Evolutionary conservation across 768 basidiomycete genomes (phyloP).

Genomic region (Lactarius hengduanensis): DNA sequence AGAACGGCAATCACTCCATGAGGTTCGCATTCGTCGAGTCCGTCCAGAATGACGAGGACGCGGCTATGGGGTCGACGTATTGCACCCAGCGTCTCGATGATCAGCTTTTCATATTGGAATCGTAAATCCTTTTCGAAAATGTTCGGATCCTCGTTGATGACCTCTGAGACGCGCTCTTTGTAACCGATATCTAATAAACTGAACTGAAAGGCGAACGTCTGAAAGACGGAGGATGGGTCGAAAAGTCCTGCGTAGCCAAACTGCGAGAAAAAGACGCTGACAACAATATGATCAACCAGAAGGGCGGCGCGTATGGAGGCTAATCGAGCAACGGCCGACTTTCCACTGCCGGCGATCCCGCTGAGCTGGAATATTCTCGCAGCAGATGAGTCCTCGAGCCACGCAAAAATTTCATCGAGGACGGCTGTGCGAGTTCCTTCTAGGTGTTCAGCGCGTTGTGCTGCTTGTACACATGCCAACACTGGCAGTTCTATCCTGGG

Average conservation of each 20-base stretch:
- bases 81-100: not conserved
- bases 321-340: no score
- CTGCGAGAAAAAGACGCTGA: not conserved
- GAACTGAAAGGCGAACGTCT: not conserved
- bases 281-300: not conserved
- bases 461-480: no score
- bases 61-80: not conserved
- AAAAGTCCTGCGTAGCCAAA: not conserved
- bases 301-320: not conserved
- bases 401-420: no score
- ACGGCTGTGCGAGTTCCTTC: no score
- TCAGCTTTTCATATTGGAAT: not conserved
- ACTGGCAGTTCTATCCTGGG: no score
- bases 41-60: not conserved
- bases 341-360: no score
- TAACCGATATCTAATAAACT: not conserved
- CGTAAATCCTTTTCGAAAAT: not conserved
- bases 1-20: not conserved
- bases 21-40: not conserved
- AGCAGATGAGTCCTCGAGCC: no score
- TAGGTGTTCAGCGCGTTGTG: no score
- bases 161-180: not conserved
- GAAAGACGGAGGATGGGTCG: not conserved
- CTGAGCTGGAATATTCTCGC: no score
- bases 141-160: not conserved